These are phyloP conservation scores for Bremia lactucae DNA, from an alignment of 352 stramenopile genomes.

Conservation along the genomic window DNA sequence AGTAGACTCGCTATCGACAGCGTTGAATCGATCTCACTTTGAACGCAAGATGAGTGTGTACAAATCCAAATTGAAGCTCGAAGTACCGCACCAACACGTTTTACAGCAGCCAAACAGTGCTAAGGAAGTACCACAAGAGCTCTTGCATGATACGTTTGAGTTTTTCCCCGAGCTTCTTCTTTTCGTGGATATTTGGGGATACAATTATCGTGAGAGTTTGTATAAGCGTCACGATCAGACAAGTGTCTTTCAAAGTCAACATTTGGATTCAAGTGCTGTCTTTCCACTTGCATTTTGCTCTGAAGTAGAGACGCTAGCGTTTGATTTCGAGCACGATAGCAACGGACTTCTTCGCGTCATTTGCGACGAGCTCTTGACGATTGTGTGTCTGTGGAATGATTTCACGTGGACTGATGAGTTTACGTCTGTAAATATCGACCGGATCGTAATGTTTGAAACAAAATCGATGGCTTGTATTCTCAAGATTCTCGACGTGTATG, in stretches of 20 bases:
- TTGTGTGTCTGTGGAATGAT: slow-evolving; percentile 71
- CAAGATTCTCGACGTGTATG: slow-evolving; percentile 52
- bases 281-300: slow-evolving; percentile 39
- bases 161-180: slow-evolving; percentile 62
- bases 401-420: slow-evolving; percentile 64
- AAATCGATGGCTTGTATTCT: slow-evolving; percentile 47
- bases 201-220: slow-evolving; percentile 31
- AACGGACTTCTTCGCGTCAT: slow-evolving; percentile 50
- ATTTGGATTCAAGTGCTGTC: slow-evolving; percentile 1
- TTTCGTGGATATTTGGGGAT: slow-evolving; percentile 55
- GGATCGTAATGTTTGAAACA: slow-evolving; percentile 47
- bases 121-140: slow-evolving; percentile 30
- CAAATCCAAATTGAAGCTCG: slow-evolving; percentile 56
- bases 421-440: slow-evolving; percentile 29
- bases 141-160: slow-evolving; percentile 49
- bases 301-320: slow-evolving; percentile 27
- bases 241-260: slow-evolving; percentile 4
- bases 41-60: slow-evolving; percentile 70
- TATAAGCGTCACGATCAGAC: slow-evolving; percentile 12
- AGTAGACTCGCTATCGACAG: slow-evolving; percentile 40
- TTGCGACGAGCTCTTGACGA: slow-evolving; percentile 62
- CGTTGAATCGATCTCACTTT: slow-evolving; percentile 62
- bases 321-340: slow-evolving; percentile 57
- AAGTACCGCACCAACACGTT: slow-evolving; percentile 28
- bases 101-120: slow-evolving; percentile 16